phyloP scores from a whole-genome alignment of 1,284 basidiomycete species.

The Naganishia albida region DNA sequence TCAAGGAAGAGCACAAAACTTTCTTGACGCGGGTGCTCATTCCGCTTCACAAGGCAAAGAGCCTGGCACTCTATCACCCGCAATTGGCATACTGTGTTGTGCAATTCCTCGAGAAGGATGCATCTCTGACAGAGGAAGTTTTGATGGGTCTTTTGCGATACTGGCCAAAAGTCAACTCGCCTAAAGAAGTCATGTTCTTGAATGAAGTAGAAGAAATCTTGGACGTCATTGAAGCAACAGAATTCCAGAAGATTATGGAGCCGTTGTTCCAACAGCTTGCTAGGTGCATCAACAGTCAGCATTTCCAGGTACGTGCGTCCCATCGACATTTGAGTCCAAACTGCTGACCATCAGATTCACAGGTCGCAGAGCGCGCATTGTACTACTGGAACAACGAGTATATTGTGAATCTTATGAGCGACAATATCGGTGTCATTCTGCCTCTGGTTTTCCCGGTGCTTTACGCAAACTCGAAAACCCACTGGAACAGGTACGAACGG shows the following conservation, averaged over 20 bases:
- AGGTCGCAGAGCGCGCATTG: slow-evolving; percentile 86
- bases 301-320: slow-evolving; percentile 73
- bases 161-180: slow-evolving; percentile 99
- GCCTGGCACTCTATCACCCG: slow-evolving; percentile 93
- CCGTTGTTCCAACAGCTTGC: slow-evolving; percentile 93
- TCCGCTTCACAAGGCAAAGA: slow-evolving; percentile 97
- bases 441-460: slow-evolving; percentile 98
- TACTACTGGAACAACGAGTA: slow-evolving; percentile 99
- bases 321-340: too few relatives aligned
- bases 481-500: slow-evolving; percentile 90
- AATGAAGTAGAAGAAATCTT: slow-evolving; percentile 99
- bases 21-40: slow-evolving; percentile 96
- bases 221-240: slow-evolving; percentile 94
- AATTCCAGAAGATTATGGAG: slow-evolving; percentile 96
- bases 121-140: slow-evolving; percentile 89
- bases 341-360: slow-evolving; percentile 9
- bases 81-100: slow-evolving; percentile 99
- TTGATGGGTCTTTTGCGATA: slow-evolving; percentile 90
- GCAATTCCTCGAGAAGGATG: slow-evolving; percentile 97
- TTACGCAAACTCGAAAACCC: slow-evolving; percentile 93
- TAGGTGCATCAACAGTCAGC: slow-evolving; percentile 97
- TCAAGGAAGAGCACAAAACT: slow-evolving; percentile 99
- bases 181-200: slow-evolving; percentile 99
- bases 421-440: slow-evolving; percentile 84
- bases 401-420: slow-evolving; percentile 98